Evolutionary conservation across 768 basidiomycete species (phyloP), one percentile per base, ranked within the genome.

Genomic region (Serendipita sp.): DNA sequence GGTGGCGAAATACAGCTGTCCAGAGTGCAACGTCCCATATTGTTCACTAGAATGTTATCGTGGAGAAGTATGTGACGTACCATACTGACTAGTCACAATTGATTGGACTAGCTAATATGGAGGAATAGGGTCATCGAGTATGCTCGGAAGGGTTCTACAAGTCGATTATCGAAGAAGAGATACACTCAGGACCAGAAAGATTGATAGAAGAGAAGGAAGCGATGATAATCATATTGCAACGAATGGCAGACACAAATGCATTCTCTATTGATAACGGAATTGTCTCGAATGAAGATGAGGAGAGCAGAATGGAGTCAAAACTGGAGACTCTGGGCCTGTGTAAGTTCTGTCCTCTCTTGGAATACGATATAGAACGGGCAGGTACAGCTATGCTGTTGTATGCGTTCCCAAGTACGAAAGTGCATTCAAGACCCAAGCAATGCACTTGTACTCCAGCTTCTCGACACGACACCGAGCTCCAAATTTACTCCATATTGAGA

Each of bases 131-230:
- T 56, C 90, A 92, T 73, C 76, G 78, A 2, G 79, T 81, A 72
- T 92, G 90, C 75, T 90, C 89, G 30, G 91, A 92, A 72, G 75
- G 78, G 0, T 93, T 93, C 72, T 91, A 91, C 73, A 83, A 83
- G 68, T 84, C 83, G 63, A 85, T 89, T 70, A 73, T 92, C 2
- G 83, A 87, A 68, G 72, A 73, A 2, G 83, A 86, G 52, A 85
- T 89, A 63, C 0, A 78, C 77, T 38, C 78, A 85, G 23, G 2
- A 80, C 83, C 3, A 83, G 80, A 69, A 76, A 79, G 2, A 73
- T 32, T 28, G 10, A 60, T 75, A 0, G 75, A 81, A 65, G 88
- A 91, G 70, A 77, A 83, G 48, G 71, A 74, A 52, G 76, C 79
- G 67, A 91, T 89, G 81, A 73, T 91, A 69, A 82, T 84, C 54